Evolutionary conservation across 1,139 yeast species (phyloP), one percentile per base, ranked within the genome.

Genomic region (Suhomyces bokatorum): DNA sequence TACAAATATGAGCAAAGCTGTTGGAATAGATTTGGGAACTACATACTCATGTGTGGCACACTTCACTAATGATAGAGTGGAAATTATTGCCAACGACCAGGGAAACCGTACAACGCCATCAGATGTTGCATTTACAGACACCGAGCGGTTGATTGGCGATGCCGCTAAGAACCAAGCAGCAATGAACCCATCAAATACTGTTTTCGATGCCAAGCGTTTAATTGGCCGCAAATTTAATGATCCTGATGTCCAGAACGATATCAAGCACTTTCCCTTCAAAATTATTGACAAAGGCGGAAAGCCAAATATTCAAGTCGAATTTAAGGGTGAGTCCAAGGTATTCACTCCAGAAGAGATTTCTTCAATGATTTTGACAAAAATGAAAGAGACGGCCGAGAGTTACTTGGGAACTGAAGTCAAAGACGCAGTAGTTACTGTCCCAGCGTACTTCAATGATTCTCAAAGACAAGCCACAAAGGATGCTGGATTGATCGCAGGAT

Each of bases 381-480:
- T 74, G 78, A 73, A 67, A 60, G 77, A 73, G 60, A 70, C 74
- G 41, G 79, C 79, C 45, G 78, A 74, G 58, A 67, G 72, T 40
- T 71, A 62, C 56, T 64, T 73, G 49, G 75, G 78, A 48, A 58
- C 62, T 37, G 60, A 63, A 39, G 74, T 73, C 43, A 70, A 64
- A 46, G 75, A 73, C 53, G 79, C 79, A 34, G 79, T 74, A 50
- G 75, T 74, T 40, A 74, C 79, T 24, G 79, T 73, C 32, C 78
- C 78, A 50, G 78, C 78, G 48, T 73, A 73, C 58, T 73, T 73
- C 59, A 73, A 73, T 52, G 78, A 73, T 52, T 72, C 77, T 51
- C 78, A 73, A 60, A 68, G 78, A 64, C 78, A 73, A 61, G 77
- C 78, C 45, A 73, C 78, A 48, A 73, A 73, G 58, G 75, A 72